Base-by-base conservation (phyloP, 2,329 filamentous ascomycete species). In the Colletotrichum sojae region DNA sequence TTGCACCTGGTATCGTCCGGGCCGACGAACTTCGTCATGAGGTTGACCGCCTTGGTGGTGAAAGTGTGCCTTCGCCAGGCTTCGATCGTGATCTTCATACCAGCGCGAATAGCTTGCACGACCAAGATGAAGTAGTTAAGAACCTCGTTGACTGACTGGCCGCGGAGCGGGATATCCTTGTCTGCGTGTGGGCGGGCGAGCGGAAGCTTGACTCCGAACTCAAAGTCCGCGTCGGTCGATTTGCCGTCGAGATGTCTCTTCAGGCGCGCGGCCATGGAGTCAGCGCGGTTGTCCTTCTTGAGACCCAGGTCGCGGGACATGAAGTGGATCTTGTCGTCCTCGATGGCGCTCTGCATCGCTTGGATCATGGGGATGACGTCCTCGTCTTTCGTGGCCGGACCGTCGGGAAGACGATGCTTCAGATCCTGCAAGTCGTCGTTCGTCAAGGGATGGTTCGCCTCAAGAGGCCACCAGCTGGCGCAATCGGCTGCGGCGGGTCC, bases 101-200 rank as follows among this genome's bases (percentile, higher is more conserved):
- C 71, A 4, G 53, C 48, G 12, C 60, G 39, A 18, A 72, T 60
- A 54, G 68, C 73, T 43, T 75, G 74, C 1, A 71, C 59, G 15
- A 72, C 59, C 43, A 73, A 31, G 27, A 73, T 71, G 48, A 73
- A 70, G 48, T 67, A 68, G 9, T 73, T 71, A 2, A 73, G 65
- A 1, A 67, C 71, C 18, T 70, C 72, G 27, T 75, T 73, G 16
- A 74, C 69, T 1, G 25, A 15, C 8, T 71, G 65, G 10, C 72
- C 72, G 9, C 74, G 63, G 12, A 71, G 68, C 1, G 5, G 39
- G 53, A 71, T 69, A 6, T 18, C 57, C 39, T 60, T 40, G 12
- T 68, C 71, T 13, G 69, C 55, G 9, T 20, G 46, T 1, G 74
- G 72, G 25, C 68, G 71, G 40, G 52, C n/a, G 8, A 25, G 12